phyloP scores from a whole-genome alignment of 768 basidiomycete genomes.

The Lyophyllum decastes region DNA sequence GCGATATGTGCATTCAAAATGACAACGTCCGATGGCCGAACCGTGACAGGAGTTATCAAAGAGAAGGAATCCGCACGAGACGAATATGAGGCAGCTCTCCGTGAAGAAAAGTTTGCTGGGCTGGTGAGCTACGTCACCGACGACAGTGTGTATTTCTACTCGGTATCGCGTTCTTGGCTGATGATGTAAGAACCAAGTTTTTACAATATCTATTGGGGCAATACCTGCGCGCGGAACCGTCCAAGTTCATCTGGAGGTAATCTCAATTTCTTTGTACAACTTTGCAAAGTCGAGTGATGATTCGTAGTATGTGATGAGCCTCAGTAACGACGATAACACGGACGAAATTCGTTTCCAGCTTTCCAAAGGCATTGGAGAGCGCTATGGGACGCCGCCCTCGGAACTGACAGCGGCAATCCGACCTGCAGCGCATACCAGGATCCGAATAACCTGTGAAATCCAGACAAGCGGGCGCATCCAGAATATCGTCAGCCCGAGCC shows the following conservation, averaged over 20 bases:
- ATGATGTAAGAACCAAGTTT: slow-evolving; percentile 40
- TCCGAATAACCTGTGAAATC: slow-evolving; percentile 44
- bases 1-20: slow-evolving; percentile 59
- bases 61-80: slow-evolving; percentile 45
- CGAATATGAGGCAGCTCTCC: slow-evolving; percentile 40
- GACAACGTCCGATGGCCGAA: slow-evolving; percentile 41
- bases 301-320: slow-evolving; percentile 51
- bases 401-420: slow-evolving; percentile 33
- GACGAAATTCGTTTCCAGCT: slow-evolving; percentile 58
- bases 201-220: slow-evolving; percentile 58
- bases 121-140: slow-evolving; percentile 51
- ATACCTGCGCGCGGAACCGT: slow-evolving; percentile 45
- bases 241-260: slow-evolving; percentile 42
- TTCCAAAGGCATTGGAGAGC: slow-evolving; percentile 48
- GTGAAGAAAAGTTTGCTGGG: slow-evolving; percentile 40
- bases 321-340: slow-evolving; percentile 47
- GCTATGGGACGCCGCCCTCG: slow-evolving; percentile 51
- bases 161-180: background rate
- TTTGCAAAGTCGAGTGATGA: background rate
- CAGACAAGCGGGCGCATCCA: slow-evolving; percentile 50
- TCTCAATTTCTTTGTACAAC: background rate
- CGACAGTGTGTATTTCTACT: slow-evolving; percentile 41
- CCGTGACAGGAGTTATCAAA: slow-evolving; percentile 46
- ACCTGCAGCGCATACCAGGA: slow-evolving; percentile 30
- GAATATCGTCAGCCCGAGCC: slow-evolving; percentile 44